These are phyloP conservation scores for Lasiodiplodia theobromae DNA, from an alignment of 2,329 filamentous ascomycete species.

Conservation along the genomic window DNA sequence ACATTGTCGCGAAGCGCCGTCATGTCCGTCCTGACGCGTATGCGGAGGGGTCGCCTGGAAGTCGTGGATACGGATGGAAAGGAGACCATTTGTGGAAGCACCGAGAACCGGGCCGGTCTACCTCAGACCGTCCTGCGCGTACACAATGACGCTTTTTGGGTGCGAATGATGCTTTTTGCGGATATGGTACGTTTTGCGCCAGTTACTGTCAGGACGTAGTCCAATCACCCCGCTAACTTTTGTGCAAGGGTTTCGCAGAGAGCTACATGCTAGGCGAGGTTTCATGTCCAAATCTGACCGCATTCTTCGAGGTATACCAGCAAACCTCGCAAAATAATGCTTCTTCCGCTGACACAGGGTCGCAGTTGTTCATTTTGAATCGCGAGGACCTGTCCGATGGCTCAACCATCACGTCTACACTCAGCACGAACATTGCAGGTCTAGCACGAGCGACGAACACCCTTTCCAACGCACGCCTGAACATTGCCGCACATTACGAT, in stretches of 20 bases:
- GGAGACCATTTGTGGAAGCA: slow-evolving; percentile 51
- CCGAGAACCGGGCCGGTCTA: slow-evolving; percentile 46
- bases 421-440: slow-evolving; percentile 65
- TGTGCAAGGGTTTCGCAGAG: slow-evolving; percentile 67
- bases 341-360: slow-evolving; percentile 9
- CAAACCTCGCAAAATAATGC: background rate
- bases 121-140: slow-evolving; percentile 65
- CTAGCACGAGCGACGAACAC: slow-evolving; percentile 59
- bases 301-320: slow-evolving; percentile 67
- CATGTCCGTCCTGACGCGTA: slow-evolving; percentile 53
- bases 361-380: slow-evolving; percentile 73
- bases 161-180: slow-evolving; percentile 71
- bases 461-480: slow-evolving; percentile 63
- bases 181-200: slow-evolving; percentile 64
- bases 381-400: slow-evolving; percentile 70
- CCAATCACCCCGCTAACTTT: background rate
- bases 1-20: slow-evolving; percentile 54
- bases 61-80: slow-evolving; percentile 52
- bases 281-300: slow-evolving; percentile 69
- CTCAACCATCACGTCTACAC: slow-evolving; percentile 66
- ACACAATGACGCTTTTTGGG: slow-evolving; percentile 73
- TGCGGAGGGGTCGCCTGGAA: slow-evolving; percentile 55
- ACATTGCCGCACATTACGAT: slow-evolving; percentile 77
- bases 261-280: slow-evolving; percentile 77
- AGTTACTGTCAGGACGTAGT: background rate